Evolutionary conservation across 352 stramenopile species (phyloP).

Genomic region (Globisporangium echinulatum): DNA sequence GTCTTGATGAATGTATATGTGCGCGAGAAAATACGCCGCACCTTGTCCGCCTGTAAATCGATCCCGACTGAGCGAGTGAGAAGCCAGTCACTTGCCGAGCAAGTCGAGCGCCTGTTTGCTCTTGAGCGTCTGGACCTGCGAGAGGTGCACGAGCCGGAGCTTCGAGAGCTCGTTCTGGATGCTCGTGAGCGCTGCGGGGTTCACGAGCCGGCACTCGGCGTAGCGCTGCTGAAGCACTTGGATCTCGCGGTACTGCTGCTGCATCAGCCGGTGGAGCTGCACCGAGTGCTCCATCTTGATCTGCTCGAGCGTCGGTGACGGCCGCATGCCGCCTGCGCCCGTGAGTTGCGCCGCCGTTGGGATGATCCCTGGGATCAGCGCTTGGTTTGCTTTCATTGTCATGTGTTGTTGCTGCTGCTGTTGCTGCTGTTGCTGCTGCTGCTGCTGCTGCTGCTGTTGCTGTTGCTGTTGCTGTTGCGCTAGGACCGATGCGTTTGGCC

Average conservation of each 20-base stretch:
- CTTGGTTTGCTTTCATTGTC: constrained; percentile 31
- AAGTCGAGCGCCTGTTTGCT: constrained; percentile 78
- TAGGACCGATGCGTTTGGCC: constrained; percentile 22
- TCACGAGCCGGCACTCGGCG: constrained; percentile 63
- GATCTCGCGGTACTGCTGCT: constrained; percentile 85
- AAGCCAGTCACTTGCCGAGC: constrained; percentile 37
- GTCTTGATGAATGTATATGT: too few relatives aligned
- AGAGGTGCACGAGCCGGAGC: constrained; percentile 76
- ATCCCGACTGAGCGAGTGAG: too few relatives aligned
- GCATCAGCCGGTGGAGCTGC: constrained; percentile 81
- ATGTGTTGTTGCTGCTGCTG: constrained; percentile 12
- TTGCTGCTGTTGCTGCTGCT: constrained; percentile 32
- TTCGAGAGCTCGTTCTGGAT: constrained; percentile 84
- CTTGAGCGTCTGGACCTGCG: constrained; percentile 82
- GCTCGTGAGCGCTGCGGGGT: constrained; percentile 62
- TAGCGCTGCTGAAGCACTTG: constrained; percentile 82
- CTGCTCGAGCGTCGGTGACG: constrained; percentile 39
- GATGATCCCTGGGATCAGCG: constrained; percentile 18
- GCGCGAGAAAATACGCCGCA: too few relatives aligned
- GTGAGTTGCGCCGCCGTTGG: constrained; percentile 13
- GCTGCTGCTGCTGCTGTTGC: constrained; percentile 9
- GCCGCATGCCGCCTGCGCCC: constrained; percentile 12
- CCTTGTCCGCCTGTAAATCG: too few relatives aligned
- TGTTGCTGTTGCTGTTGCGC: constrained; percentile 25
- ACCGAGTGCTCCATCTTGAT: constrained; percentile 86